These are phyloP conservation scores for Phellopilus nigrolimitatus DNA, from an alignment of 1,284 basidiomycete genomes.

Conservation along the genomic window DNA sequence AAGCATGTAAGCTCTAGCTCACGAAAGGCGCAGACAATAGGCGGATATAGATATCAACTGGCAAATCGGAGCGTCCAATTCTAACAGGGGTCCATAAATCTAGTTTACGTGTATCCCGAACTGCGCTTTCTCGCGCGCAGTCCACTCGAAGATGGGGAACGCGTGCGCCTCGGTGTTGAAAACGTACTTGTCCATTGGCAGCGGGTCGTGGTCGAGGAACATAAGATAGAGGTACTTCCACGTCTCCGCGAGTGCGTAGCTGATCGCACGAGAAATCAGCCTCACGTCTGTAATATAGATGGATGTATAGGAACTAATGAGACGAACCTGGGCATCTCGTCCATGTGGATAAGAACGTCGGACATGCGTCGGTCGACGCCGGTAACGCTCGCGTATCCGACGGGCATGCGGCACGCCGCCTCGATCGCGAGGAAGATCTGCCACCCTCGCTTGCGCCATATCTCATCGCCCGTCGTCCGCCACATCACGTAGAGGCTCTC, in stretches of 20 bases:
- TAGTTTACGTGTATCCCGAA: slow-evolving; percentile 11
- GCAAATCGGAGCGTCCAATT: too few relatives aligned
- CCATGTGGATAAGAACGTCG: slow-evolving; percentile 28
- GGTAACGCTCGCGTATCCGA: slow-evolving; percentile 55
- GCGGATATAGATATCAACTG: too few relatives aligned
- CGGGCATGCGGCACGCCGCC: slow-evolving; percentile 44
- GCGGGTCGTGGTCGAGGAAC: slow-evolving; percentile 25
- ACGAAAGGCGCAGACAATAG: too few relatives aligned
- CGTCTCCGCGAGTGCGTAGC: slow-evolving; percentile 72
- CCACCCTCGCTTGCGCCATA: slow-evolving; percentile 78
- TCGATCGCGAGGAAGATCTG: slow-evolving; percentile 68
- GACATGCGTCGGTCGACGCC: slow-evolving; percentile 41
- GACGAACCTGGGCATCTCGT: slow-evolving; percentile 66
- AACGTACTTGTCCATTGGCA: slow-evolving; percentile 27
- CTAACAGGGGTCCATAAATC: too few relatives aligned
- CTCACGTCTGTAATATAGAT: not conserved
- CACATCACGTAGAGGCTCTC: slow-evolving; percentile 69
- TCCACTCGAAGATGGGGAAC: slow-evolving; percentile 29
- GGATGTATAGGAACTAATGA: not conserved
- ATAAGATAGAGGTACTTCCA: slow-evolving; percentile 31
- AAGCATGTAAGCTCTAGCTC: too few relatives aligned
- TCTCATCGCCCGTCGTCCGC: slow-evolving; percentile 62
- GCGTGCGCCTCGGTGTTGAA: slow-evolving; percentile 31
- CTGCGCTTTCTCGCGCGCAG: slow-evolving; percentile 21
- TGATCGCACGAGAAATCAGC: slow-evolving; percentile 24